Base-by-base conservation (phyloP, 2,329 filamentous ascomycete genomes). In the Cadophora luteo-olivacea region DNA sequence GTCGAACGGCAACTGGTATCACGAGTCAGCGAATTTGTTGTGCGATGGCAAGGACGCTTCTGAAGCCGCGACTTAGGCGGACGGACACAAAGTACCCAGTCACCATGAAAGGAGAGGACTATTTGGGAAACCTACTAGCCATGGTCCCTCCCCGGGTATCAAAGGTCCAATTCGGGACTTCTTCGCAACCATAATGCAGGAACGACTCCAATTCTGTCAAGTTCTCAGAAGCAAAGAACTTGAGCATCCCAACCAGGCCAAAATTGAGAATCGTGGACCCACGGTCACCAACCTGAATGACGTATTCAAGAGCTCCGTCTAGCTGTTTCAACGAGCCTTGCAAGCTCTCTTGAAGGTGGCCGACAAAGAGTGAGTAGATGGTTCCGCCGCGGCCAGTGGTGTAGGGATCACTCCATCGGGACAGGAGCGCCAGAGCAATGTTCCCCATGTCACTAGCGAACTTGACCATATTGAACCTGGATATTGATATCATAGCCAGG, bases 121-220 rank as follows among this genome's bases (percentile, higher is more conserved):
- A 4, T 41, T 14, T 12, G 36, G 5, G n/a, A 32, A 11, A 65
- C 63, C 48, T 65, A 65, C 63, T 86, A 7, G 94, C 81, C 63
- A 93, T 82, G 0, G 88, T 88, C 2, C 92, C 92, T 19, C 92
- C 92, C 68, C 91, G 85, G 1, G 90, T 85, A 74, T 94, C 92
- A 55, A 85, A 82, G 58, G 89, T 83, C 92, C 92, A 94, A 61
- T 90, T 88, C 1, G 87, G 87, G 68, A 92, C 87, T 71, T 94
- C 92, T 69, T 93, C 87, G 69, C 89, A 91, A n/a, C 89, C 86
- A 69, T 90, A 92, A 60, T 85, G 73, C 90, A 91, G 76, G 38
- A 89, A 92, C 0, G 85, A 85, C 76, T 94, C 91, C 0, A 93
- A 81, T 66, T 94, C 92, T 16, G 83, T 82, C 60, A 89, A 82